phyloP scores from a whole-genome alignment of 441 rosid genomes.

The Eruca vesicaria region DNA sequence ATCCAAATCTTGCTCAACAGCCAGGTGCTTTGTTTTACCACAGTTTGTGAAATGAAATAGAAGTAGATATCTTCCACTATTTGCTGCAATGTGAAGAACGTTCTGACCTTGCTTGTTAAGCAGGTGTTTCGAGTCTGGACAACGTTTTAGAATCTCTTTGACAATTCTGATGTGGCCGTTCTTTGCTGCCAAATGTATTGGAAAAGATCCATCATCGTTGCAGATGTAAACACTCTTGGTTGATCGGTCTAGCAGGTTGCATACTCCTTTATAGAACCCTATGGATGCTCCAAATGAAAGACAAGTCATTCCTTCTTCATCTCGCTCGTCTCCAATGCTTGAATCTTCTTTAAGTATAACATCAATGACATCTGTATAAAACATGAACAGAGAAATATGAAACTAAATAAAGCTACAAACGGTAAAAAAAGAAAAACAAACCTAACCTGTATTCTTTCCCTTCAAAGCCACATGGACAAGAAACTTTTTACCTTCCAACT shows the following conservation, averaged over 20 bases:
- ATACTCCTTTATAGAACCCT: conserved; percentile 1
- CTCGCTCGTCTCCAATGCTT: background rate
- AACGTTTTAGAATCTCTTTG: background rate
- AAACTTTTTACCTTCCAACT: background rate
- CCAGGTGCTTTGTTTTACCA: no score
- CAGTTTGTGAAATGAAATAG: no score
- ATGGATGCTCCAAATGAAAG: conserved; percentile 7
- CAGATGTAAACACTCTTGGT: background rate
- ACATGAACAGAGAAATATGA: background rate
- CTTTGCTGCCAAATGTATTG: background rate
- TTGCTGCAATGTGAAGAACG: background rate
- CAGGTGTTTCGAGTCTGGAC: background rate
- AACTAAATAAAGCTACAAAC: background rate
- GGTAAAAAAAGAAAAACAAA: background rate
- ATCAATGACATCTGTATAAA: background rate
- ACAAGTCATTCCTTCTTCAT: conserved; percentile 9
- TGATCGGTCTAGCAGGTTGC: background rate
- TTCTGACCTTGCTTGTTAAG: background rate
- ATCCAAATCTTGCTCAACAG: background rate
- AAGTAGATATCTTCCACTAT: background rate
- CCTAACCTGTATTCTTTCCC: background rate
- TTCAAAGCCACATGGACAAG: background rate
- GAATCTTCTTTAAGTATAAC: background rate
- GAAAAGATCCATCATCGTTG: background rate
- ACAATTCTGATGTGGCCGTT: background rate